phyloP scores from a whole-genome alignment of 345 rosid genomes.

The Fremontodendron californicum region DNA sequence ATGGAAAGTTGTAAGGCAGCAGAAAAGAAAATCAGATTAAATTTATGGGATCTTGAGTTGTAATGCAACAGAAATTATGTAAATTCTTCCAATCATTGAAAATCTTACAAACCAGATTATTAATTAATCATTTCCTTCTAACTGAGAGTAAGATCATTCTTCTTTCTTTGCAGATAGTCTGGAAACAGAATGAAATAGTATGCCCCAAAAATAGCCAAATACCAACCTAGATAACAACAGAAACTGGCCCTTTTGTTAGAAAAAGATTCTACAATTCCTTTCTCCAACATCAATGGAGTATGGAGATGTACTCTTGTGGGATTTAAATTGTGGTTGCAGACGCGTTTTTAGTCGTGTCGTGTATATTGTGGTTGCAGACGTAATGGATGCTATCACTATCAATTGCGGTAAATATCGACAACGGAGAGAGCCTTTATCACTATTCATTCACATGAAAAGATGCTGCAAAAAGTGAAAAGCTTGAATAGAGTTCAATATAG shows the following conservation, averaged over 20 bases:
- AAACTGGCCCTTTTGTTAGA: not conserved
- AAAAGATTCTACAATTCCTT: not conserved
- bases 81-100: too few species aligned
- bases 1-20: not conserved
- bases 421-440: too few species aligned
- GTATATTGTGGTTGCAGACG: too few species aligned
- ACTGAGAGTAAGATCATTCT: not conserved
- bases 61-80: too few species aligned
- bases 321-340: too few species aligned
- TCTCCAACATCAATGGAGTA: not conserved
- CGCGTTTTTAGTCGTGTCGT: too few species aligned
- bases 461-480: not conserved
- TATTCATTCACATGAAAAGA: not conserved
- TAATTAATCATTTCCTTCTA: not conserved
- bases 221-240: not conserved
- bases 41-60: too few species aligned
- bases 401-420: too few species aligned
- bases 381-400: too few species aligned
- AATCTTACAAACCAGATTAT: too few species aligned
- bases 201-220: not conserved
- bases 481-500: not conserved
- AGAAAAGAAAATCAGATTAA: not conserved
- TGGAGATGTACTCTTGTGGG: not conserved
- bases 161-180: not conserved
- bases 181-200: not conserved